Evolutionary conservation across 106 monocot genomes (phyloP).

Genomic region (Phalaenopsis equestris): DNA sequence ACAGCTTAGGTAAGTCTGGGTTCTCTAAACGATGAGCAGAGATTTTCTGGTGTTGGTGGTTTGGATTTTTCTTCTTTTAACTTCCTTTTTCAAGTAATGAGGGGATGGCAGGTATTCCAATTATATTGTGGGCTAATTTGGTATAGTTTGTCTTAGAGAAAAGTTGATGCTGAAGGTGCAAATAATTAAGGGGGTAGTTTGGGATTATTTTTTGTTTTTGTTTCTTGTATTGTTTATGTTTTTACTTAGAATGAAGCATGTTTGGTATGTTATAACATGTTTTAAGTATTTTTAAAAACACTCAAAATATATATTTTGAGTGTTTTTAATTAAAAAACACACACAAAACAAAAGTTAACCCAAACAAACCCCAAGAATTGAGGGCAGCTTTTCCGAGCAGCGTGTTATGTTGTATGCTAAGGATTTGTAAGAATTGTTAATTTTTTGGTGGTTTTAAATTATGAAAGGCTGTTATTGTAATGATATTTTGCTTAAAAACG

Average conservation of each 20-base stretch:
- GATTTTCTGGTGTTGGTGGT: background rate
- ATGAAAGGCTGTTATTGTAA: background rate
- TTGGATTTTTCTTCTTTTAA: background rate
- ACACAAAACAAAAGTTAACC: too few species aligned
- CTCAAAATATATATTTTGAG: too few species aligned
- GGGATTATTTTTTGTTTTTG: too few species aligned
- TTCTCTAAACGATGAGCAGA: background rate
- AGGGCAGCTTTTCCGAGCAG: background rate
- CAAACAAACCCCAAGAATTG: background rate
- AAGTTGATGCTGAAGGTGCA: background rate
- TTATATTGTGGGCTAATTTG: background rate
- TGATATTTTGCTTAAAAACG: background rate
- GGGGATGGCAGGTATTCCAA: background rate
- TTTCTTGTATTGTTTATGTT: too few species aligned
- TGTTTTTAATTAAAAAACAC: too few species aligned
- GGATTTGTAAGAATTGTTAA: background rate
- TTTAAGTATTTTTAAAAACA: too few species aligned
- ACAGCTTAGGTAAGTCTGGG: constrained; percentile 28
- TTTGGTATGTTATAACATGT: too few species aligned
- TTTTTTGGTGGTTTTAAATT: background rate
- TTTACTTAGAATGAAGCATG: too few species aligned
- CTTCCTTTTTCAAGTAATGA: background rate
- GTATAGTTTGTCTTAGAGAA: background rate
- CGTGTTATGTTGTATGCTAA: background rate
- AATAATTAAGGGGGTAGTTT: background rate